Conservation (phyloP, 2,329 filamentous ascomycete species). For the Karstenula rhodostoma region DNA sequence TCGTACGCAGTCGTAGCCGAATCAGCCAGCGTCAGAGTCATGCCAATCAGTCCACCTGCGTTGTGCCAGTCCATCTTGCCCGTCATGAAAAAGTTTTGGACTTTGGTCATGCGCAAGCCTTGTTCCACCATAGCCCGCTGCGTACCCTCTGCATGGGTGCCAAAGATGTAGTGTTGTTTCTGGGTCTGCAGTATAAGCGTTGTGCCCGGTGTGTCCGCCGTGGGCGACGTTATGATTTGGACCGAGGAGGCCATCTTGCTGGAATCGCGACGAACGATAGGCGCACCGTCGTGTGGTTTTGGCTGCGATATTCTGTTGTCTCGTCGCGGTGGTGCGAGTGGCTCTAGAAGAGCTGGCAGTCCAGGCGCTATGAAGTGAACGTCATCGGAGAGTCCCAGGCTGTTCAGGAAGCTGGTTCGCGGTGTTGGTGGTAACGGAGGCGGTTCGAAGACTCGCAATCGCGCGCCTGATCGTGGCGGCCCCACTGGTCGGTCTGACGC, state of each 20-base stretch:
- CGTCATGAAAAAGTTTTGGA: constrained; percentile 82
- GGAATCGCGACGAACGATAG: constrained; percentile 3
- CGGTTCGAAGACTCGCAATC: constrained; percentile 2
- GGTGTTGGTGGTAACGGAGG: background rate
- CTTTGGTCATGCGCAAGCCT: constrained; percentile 69
- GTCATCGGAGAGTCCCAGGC: constrained; percentile 6
- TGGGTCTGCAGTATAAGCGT: constrained; percentile 81
- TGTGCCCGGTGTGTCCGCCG: constrained; percentile 86
- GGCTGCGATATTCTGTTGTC: constrained; percentile 7
- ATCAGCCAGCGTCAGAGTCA: constrained; percentile 85
- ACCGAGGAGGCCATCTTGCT: constrained; percentile 73
- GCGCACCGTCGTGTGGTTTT: background rate
- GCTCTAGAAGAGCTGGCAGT: constrained; percentile 20
- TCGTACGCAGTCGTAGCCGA: constrained; percentile 58
- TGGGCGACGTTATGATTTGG: constrained; percentile 81
- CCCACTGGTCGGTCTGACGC: constrained; percentile 7
- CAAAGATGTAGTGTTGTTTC: constrained; percentile 83
- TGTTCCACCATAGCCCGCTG: constrained; percentile 79
- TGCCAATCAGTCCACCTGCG: constrained; percentile 82
- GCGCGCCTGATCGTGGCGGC: constrained; percentile 4
- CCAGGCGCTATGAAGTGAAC: background rate
- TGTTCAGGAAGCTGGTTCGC: background rate
- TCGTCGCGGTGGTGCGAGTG: constrained; percentile 13
- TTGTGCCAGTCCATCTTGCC: constrained; percentile 79
- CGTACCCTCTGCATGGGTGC: constrained; percentile 81